These are phyloP conservation scores for Penstemon newberryi DNA, from an alignment of 257 asterid species.

Conservation along the genomic window DNA sequence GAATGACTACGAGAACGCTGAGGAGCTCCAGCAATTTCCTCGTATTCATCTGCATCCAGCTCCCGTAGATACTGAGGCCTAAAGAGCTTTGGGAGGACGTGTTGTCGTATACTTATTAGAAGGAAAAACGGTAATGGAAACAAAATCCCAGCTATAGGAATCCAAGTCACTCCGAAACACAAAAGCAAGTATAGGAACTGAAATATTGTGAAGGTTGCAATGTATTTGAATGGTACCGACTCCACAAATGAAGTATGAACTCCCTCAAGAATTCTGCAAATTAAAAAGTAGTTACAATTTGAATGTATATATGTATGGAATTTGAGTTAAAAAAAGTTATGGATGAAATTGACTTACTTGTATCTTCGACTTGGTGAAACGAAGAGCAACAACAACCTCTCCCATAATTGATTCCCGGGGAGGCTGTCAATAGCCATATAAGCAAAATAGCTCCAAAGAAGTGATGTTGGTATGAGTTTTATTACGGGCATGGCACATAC, in stretches of 20 bases:
- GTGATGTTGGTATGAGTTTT: constrained; percentile 55
- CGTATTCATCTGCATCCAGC: constrained; percentile 68
- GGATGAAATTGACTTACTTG: constrained; percentile 35
- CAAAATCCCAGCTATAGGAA: constrained; percentile 62
- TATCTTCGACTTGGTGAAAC: constrained; percentile 49
- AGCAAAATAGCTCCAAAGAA: constrained; percentile 67
- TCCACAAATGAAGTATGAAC: constrained; percentile 60
- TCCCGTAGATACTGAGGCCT: constrained; percentile 40
- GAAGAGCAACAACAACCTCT: constrained; percentile 50
- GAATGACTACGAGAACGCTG: constrained; percentile 42
- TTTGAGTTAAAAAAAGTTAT: background rate
- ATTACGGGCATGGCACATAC: constrained; percentile 55
- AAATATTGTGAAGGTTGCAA: constrained; percentile 49
- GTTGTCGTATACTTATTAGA: constrained; percentile 51
- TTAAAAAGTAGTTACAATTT: background rate
- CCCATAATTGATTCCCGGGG: constrained; percentile 67
- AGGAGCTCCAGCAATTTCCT: constrained; percentile 48
- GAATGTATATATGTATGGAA: background rate
- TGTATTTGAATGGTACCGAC: constrained; percentile 52
- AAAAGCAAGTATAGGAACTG: constrained; percentile 44
- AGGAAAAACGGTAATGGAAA: constrained; percentile 64
- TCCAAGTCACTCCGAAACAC: constrained; percentile 66
- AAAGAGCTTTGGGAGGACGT: constrained; percentile 52
- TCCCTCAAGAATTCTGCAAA: constrained; percentile 46
- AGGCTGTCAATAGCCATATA: constrained; percentile 77